phyloP scores from a whole-genome alignment of 768 basidiomycete species.

The Terana coerulea region DNA sequence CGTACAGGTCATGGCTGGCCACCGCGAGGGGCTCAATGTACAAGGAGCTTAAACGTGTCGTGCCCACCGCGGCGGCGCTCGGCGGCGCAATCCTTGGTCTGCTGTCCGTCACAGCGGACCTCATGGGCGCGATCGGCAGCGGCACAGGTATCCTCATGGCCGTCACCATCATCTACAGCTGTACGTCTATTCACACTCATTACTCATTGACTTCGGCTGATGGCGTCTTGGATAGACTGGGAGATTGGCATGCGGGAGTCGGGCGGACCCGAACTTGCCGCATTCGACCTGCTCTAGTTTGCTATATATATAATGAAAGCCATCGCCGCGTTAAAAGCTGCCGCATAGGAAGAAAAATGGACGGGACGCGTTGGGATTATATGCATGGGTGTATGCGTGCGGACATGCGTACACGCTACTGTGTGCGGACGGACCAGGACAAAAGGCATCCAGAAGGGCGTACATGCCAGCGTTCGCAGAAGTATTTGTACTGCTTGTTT shows the following conservation, averaged over 20 bases:
- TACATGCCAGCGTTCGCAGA: no score
- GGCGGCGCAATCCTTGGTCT: slow-evolving; percentile 96
- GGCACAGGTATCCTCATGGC: slow-evolving; percentile 98
- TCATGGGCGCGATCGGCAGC: slow-evolving; percentile 94
- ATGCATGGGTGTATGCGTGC: no score
- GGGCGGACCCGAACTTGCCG: slow-evolving; percentile 79
- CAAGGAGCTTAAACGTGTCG: slow-evolving; percentile 97
- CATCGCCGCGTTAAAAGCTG: no score
- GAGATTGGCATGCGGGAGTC: slow-evolving; percentile 92
- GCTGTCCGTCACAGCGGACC: slow-evolving; percentile 85
- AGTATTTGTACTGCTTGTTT: no score
- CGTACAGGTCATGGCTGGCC: slow-evolving; percentile 38
- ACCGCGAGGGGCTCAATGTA: slow-evolving; percentile 98
- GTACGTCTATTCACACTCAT: slow-evolving; percentile 20
- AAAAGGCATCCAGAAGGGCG: no score
- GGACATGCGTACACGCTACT: no score
- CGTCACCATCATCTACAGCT: slow-evolving; percentile 93
- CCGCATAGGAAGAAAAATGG: no score
- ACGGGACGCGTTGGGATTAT: no score
- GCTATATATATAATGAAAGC: no score
- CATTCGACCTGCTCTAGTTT: slow-evolving; percentile 67
- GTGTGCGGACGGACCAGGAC: no score
- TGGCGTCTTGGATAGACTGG: slow-evolving; percentile 57
- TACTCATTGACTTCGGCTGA: neutral
- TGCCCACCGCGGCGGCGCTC: slow-evolving; percentile 96